Conservation (phyloP, 2,329 filamentous ascomycete genomes). For the Pseudogymnoascus sp. region DNA sequence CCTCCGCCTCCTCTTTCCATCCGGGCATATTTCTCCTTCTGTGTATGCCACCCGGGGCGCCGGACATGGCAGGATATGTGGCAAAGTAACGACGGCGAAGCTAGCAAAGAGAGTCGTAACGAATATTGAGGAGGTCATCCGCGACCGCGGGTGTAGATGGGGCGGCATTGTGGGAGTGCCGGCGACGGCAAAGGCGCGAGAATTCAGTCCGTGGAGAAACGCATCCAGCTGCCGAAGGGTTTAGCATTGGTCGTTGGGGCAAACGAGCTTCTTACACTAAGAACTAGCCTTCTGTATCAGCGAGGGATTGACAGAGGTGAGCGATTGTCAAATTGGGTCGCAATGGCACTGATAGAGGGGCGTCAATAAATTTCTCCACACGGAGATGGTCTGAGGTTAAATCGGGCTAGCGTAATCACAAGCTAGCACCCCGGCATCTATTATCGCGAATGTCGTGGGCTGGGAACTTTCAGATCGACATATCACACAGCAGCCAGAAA, state of each 20-base stretch:
- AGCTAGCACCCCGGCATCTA: conserved; percentile 1
- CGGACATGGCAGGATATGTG: conserved; percentile 86
- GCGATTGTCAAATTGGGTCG: background rate
- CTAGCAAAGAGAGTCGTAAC: conserved; percentile 83
- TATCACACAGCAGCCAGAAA: conserved; percentile 1
- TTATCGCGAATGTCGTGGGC: conserved; percentile 8
- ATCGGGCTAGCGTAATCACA: conserved; percentile 3
- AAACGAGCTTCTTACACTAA: background rate
- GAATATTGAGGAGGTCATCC: conserved; percentile 89
- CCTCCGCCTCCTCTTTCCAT: conserved; percentile 35
- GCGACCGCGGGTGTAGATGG: conserved; percentile 84
- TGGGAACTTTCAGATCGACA: conserved; percentile 8
- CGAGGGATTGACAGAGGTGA: background rate
- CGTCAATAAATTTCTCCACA: conserved; percentile 6
- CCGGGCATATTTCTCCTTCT: conserved; percentile 46
- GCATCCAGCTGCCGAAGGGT: background rate
- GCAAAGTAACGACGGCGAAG: conserved; percentile 85
- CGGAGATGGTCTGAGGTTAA: background rate
- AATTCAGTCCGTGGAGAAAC: conserved; percentile 6
- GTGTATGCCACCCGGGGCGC: conserved; percentile 67
- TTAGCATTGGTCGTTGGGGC: conserved; percentile 2
- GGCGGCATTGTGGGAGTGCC: conserved; percentile 56
- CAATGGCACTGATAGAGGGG: background rate
- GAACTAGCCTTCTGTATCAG: background rate
- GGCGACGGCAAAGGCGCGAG: conserved; percentile 1